phyloP scores from a whole-genome alignment of 2,329 filamentous ascomycete species.

The Fusarium sp. region DNA sequence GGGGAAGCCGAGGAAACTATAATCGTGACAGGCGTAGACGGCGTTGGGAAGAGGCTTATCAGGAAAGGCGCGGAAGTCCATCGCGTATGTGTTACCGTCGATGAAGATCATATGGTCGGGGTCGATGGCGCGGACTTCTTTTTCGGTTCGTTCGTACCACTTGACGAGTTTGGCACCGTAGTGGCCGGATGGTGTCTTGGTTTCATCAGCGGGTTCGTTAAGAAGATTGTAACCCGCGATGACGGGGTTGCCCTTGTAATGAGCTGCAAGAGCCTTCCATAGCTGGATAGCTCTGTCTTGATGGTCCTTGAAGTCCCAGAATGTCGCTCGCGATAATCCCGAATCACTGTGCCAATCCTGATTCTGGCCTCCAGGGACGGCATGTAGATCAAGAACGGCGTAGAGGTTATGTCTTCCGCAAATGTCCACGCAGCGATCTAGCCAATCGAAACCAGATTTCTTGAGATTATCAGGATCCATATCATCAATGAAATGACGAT shows the following conservation, averaged over 20 bases:
- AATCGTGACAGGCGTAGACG: slow-evolving; percentile 67
- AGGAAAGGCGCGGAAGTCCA: slow-evolving; percentile 61
- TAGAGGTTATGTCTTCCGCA: slow-evolving; percentile 59
- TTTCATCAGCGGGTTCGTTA: slow-evolving; percentile 50
- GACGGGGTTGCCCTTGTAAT: slow-evolving; percentile 58
- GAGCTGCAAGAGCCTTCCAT: slow-evolving; percentile 57
- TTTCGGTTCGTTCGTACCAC: slow-evolving; percentile 58
- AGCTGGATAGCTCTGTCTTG: slow-evolving; percentile 60
- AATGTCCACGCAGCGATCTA: slow-evolving; percentile 63
- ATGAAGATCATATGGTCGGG: slow-evolving; percentile 63
- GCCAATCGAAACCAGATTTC: slow-evolving; percentile 60
- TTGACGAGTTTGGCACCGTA: slow-evolving; percentile 50
- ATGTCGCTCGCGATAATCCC: slow-evolving; percentile 54
- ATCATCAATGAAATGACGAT: slow-evolving; percentile 67
- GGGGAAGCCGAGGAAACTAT: slow-evolving; percentile 64
- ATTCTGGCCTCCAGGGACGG: slow-evolving; percentile 60
- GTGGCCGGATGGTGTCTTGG: slow-evolving; percentile 41
- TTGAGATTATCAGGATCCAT: slow-evolving; percentile 63
- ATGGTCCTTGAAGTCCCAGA: slow-evolving; percentile 62
- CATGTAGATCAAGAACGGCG: slow-evolving; percentile 60
- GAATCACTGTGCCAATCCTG: slow-evolving; percentile 62
- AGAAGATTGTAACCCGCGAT: slow-evolving; percentile 57
- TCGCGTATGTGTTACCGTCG: slow-evolving; percentile 66
- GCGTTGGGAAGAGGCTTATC: slow-evolving; percentile 58
- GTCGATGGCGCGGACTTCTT: slow-evolving; percentile 56